These are phyloP conservation scores for Cucumis sativus DNA, from an alignment of 306 rosid genomes.

Conservation along the genomic window Cucumber_9930_V3 NC_026657.2:44501-45000, in stretches of 20 bases:
- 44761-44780: constrained; percentile 38
- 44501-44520: constrained; percentile 27
- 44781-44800: constrained; percentile 60
- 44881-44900: constrained; percentile 31
- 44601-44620: constrained; percentile 64
- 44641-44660: constrained; percentile 56
- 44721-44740: constrained; percentile 63
- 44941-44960: not conserved
- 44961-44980: constrained; percentile 1
- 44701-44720: constrained; percentile 61
- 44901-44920: not conserved
- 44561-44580: constrained; percentile 48
- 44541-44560: constrained; percentile 51
- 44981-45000: constrained; percentile 39
- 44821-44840: constrained; percentile 55
- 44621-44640: constrained; percentile 63
- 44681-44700: constrained; percentile 72
- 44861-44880: constrained; percentile 43
- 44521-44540: constrained; percentile 32
- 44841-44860: constrained; percentile 58
- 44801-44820: constrained; percentile 34
- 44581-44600: constrained; percentile 47
- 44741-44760: constrained; percentile 69
- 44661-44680: constrained; percentile 58
- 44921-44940: not conserved